Conservation (phyloP, 352 stramenopile species). For the Pythium volutum region DNA sequence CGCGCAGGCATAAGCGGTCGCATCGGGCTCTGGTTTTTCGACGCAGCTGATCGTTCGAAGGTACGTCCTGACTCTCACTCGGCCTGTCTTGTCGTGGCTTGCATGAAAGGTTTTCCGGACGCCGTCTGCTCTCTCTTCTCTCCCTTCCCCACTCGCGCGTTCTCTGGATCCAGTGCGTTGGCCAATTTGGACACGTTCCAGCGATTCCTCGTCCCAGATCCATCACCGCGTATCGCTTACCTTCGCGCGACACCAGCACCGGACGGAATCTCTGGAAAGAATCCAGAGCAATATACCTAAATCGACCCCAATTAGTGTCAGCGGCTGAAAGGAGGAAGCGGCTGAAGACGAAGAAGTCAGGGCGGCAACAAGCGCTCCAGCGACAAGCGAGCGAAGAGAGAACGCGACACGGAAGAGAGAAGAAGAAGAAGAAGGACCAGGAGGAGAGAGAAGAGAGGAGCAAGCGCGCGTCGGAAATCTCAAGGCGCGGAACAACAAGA, state of each 20-base stretch:
- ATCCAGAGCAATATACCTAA: constrained; percentile 4
- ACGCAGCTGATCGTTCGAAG: constrained; percentile 5
- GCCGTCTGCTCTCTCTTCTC: not conserved
- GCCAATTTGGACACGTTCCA: not conserved
- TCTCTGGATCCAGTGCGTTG: constrained; percentile 7
- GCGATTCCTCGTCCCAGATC: constrained; percentile 10
- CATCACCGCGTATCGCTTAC: not conserved
- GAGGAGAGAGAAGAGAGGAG: not conserved
- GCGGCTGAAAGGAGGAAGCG: not conserved
- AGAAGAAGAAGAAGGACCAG: not conserved
- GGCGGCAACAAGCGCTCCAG: not conserved
- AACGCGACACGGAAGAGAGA: not conserved
- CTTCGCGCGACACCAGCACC: constrained; percentile 3
- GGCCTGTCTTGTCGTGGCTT: not conserved
- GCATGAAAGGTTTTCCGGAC: not conserved
- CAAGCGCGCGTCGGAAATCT: not conserved
- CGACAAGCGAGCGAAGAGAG: not conserved
- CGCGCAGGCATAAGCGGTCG: not conserved
- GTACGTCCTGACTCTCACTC: constrained; percentile 1
- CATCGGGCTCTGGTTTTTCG: constrained; percentile 1
- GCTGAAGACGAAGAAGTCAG: not conserved
- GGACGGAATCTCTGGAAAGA: constrained; percentile 3
- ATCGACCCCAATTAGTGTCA: not conserved
- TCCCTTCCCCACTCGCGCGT: not conserved
- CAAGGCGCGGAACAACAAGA: not conserved